Base-by-base conservation (phyloP, 2,329 filamentous ascomycete species). In the Drechslerella dactyloides region DNA sequence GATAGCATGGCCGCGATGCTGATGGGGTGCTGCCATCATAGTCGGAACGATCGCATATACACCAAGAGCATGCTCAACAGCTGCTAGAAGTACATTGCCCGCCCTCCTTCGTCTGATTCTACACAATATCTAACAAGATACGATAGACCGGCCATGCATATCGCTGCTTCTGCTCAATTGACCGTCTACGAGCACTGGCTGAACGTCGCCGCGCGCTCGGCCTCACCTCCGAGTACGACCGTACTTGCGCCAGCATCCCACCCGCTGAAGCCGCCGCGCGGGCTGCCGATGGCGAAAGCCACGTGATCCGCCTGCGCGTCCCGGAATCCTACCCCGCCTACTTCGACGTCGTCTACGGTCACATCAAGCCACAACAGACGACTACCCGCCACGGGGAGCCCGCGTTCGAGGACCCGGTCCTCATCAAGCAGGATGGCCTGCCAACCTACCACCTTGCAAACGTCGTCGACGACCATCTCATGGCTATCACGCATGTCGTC, bases 381-480 rank as follows among this genome's bases (percentile, higher is more conserved):
- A 74, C 79, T 64, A 79, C 79, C 37, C 76, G 80, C 56, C 81
- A 80, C 68, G 81, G 83, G 60, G 80, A 80, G 37, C 83, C 84
- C n/a, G 59, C 64, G 23, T 88, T 84, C 74, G 91, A 94, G 75
- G 93, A 97, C 77, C 93, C 92, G 19, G 90, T 99, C 72, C 83
- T 99, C 44, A 82, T 97, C 70, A 99, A 99, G 80, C 89, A 88
- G 0, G 94, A 99, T 78, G 93, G 92, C 0, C 90, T 90, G 74
- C 94, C 94, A 0, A 99, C 96, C 0, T 99, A 99, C 78, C 94
- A 99, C 79, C 88, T 99, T 73, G 94, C 94, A 2, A 99, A 97
- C 77, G 93, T 99, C 7, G 89, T 99, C 2, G 94, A 99, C 78
- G 94, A 99, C 77, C 91, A 97, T 79, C 83, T 89, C 70, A 99